Evolutionary conservation across 148 eudicot species (phyloP), one percentile per base, ranked within the genome.

Genomic region (Rhododendron henanense): DNA sequence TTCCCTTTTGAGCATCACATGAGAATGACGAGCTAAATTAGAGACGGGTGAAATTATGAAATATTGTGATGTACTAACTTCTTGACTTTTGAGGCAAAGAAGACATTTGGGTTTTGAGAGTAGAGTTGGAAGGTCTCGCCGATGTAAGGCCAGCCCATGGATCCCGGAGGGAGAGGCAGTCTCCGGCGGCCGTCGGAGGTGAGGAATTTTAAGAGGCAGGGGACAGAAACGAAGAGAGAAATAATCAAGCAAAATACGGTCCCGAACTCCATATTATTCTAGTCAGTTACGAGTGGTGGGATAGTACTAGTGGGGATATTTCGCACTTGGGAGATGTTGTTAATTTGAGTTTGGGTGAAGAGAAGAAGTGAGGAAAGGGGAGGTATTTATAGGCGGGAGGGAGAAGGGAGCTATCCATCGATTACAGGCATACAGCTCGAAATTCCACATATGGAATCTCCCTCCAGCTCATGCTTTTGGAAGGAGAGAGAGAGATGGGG

Each of bases 71-170:
- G 81, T 25, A 91, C 94, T 90, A 33, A 97, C 99, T 93, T 97
- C 84, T 93, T 94, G 67, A 90, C 86, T 87, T 95, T 97, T 48
- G 98, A 90, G 19, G 98, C 93, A 61, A 97, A 94, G 96, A 97
- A 97, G 79, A 89, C 90, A 85, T 95, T 97, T 3, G 99, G 99
- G 87, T 97, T 91, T 74, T 97, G 91, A 1, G 98, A 97, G 90
- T 97, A 97, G 16, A 97, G 93, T 55, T 94, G 98, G 48, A 95
- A 95, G 77, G 99, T 97, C 79, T 97, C 99, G 2, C 99, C 99
- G 31, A 97, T 87, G n/a, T 94, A 94, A 5, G 98, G 99, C 94
- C 96, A 97, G 0, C 99, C 99, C 87, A 97, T 77, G 48, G 98
- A 84, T 0, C 99, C 99, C 1, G 99, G 99, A 1, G 99, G 99